Conservation (phyloP, 1,284 basidiomycete genomes). For the Tylopilus sp. region DNA sequence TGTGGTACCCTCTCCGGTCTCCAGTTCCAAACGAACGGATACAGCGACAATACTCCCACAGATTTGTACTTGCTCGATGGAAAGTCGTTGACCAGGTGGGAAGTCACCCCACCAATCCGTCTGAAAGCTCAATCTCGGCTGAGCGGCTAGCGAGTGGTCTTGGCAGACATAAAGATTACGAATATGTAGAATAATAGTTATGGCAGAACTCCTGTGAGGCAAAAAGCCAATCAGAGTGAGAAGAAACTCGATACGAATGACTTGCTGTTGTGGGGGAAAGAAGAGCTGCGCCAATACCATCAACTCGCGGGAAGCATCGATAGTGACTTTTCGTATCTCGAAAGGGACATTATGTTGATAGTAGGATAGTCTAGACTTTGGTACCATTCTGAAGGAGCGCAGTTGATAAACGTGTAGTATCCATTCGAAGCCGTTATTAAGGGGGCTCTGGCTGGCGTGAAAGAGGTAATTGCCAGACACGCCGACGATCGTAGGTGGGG, state of each 20-base stretch:
- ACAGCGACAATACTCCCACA: constrained; percentile 27
- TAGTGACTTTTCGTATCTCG: constrained; percentile 46
- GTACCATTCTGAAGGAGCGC: constrained; percentile 48
- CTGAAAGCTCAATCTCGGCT: constrained; percentile 28
- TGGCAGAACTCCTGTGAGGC: constrained; percentile 25
- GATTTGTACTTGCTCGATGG: constrained; percentile 31
- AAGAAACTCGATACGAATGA: constrained; percentile 4
- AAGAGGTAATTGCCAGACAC: constrained; percentile 51
- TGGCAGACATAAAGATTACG: constrained; percentile 29
- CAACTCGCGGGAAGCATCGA: constrained; percentile 49
- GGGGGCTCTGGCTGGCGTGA: constrained; percentile 44
- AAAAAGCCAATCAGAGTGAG: background rate
- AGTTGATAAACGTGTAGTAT: constrained; percentile 50
- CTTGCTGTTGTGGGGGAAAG: constrained; percentile 23
- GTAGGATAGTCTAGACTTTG: constrained; percentile 45
- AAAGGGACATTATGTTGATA: constrained; percentile 45
- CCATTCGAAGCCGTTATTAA: constrained; percentile 34
- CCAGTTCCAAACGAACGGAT: constrained; percentile 32
- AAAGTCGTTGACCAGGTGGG: constrained; percentile 33
- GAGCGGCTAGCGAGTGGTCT: constrained; percentile 26
- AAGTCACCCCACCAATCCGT: constrained; percentile 36
- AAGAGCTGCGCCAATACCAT: constrained; percentile 45
- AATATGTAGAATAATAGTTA: constrained; percentile 27
- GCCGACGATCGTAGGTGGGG: constrained; percentile 42
- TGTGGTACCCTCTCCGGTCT: constrained; percentile 32